Conservation (phyloP, 2,329 filamentous ascomycete genomes). For the Shiraia sp. region DNA sequence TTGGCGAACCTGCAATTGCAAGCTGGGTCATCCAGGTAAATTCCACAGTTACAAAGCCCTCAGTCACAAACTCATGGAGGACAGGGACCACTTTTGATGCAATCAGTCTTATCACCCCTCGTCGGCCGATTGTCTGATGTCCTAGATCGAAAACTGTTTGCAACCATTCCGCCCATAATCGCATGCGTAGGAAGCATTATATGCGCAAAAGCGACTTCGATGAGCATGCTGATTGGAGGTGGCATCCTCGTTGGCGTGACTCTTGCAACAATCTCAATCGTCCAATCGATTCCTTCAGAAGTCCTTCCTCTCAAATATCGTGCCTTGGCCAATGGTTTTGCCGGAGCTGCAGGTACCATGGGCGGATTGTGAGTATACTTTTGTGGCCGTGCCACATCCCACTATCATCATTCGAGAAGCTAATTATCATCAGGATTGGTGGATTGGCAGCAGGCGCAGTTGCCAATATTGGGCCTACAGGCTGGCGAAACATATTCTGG, state of each 20-base stretch:
- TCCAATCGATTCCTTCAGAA: conserved; percentile 61
- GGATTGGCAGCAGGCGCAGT: conserved; percentile 57
- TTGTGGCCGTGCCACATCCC: background rate
- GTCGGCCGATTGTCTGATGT: conserved; percentile 62
- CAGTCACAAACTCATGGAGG: background rate
- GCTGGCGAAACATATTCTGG: conserved; percentile 64
- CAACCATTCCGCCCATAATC: conserved; percentile 56
- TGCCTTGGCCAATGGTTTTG: conserved; percentile 59
- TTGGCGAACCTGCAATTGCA: conserved; percentile 55
- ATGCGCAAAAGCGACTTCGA: conserved; percentile 59
- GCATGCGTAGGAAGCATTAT: conserved; percentile 59
- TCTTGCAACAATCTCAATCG: conserved; percentile 59
- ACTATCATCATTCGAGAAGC: no score
- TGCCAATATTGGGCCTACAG: conserved; percentile 51
- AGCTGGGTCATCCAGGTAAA: conserved; percentile 61
- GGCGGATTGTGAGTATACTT: conserved; percentile 54
- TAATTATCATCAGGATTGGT: conserved; percentile 47
- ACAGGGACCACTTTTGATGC: conserved; percentile 61
- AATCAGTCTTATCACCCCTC: conserved; percentile 60
- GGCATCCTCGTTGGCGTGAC: conserved; percentile 61
- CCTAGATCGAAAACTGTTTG: conserved; percentile 59
- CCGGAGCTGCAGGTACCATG: conserved; percentile 55
- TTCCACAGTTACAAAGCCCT: background rate
- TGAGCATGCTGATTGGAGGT: conserved; percentile 62
- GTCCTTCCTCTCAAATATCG: conserved; percentile 61